phyloP scores from a whole-genome alignment of 371 early-diverging fungal species.

The Syncephalastrum contaminatum region DNA sequence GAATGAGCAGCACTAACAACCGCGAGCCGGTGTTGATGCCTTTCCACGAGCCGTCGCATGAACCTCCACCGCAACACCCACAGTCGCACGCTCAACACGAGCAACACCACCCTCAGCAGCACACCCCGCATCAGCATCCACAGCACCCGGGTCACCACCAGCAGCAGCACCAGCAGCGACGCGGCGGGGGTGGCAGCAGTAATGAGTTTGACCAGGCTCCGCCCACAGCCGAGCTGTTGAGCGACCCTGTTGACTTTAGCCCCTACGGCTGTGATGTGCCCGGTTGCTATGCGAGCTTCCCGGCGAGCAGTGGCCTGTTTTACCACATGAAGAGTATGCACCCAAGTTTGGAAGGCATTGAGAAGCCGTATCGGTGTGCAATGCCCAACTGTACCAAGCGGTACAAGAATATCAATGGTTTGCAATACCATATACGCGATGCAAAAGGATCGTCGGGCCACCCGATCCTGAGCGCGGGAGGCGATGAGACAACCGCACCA shows the following conservation, averaged over 20 bases:
- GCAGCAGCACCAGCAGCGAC: conserved; percentile 12
- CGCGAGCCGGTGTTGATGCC: no score
- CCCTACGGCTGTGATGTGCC: conserved; percentile 76
- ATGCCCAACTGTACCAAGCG: conserved; percentile 81
- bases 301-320: conserved; percentile 58
- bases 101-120: conserved; percentile 23
- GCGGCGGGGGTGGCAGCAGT: no score
- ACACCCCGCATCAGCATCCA: neutral
- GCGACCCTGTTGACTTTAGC: conserved; percentile 21
- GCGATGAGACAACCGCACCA: neutral
- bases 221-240: no score
- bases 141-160: conserved; percentile 1
- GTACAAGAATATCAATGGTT: conserved; percentile 97
- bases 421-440: conserved; percentile 90
- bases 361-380: conserved; percentile 80
- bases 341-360: conserved; percentile 37
- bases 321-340: conserved; percentile 71
- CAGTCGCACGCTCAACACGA: conserved; percentile 8
- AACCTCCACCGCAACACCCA: no score
- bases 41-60: no score
- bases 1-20: no score
- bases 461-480: conserved; percentile 13
- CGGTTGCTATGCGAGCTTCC: conserved; percentile 59
- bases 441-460: conserved; percentile 67
- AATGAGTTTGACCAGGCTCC: no score